Evolutionary conservation across 306 rosid genomes (phyloP), one percentile per base, ranked within the genome.

Genomic region (Cajanus cajan): DNA sequence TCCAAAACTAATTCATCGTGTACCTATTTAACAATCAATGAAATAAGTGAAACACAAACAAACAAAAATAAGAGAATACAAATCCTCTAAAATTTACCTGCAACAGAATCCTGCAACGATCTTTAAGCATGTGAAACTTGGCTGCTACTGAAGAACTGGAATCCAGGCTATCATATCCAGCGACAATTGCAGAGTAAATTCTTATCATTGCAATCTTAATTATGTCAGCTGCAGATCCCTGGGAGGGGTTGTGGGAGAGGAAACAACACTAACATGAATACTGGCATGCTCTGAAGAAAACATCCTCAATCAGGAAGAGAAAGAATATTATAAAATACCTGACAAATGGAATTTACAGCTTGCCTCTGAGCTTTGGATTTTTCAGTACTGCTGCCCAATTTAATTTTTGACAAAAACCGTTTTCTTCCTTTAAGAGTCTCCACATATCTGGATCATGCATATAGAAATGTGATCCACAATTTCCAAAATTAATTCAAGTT

Each of bases 181-280:
- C 62, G 15, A 48, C 86, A 62, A 88, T 84, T 44, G 74, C 87
- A 4, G 93, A 88, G 81, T 92, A 92, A 62, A 90, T 84, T 72
- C 82, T 89, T 82, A 92, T 79, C 98, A 92, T 90, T 43, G 98
- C 98, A 47, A 91, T 83, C 88, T 92, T 95, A 71, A 92, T 92
- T 85, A 92, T 84, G 89, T 95, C 98, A 51, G 98, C 98, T 69
- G 98, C 97, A 51, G 98, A 95, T 50, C 98, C 98, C 98, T 95
- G 76, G 76, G 55, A 39, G 36, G 40, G 16, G 80, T 66, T 41
- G 34, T 24, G 57, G 19, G 68, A 37, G 55, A 82, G 71, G 77
- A 78, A 78, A 61, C 43, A 80, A 39, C 19, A 74, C 31, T 25
- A 82, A 72, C 45, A 73, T 79, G 31, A 84, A 82, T 34, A 57